phyloP scores from a whole-genome alignment of 1,284 basidiomycete genomes.

The Malassezia brasiliensis region DNA sequence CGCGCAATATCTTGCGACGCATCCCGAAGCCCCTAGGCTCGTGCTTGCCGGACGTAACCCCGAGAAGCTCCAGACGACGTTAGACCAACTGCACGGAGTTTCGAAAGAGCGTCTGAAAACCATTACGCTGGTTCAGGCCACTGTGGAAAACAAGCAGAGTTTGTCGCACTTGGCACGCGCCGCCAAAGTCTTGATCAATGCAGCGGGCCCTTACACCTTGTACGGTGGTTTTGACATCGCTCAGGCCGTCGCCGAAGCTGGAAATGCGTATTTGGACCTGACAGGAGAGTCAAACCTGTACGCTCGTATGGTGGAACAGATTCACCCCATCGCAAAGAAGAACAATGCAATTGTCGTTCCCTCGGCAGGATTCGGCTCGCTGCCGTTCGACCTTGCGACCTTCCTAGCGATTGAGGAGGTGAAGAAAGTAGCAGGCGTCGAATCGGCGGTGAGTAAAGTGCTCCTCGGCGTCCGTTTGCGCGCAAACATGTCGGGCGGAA shows the following conservation, averaged over 20 bases:
- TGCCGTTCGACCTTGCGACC: conserved; percentile 55
- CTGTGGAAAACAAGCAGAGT: conserved; percentile 19
- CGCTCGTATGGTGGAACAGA: conserved; percentile 54
- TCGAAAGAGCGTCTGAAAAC: conserved; percentile 13
- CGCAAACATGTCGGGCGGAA: conserved; percentile 62
- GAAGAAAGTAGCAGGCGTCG: conserved; percentile 50
- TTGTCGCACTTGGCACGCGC: conserved; percentile 22
- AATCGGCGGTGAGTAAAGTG: conserved; percentile 21
- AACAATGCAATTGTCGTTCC: conserved; percentile 62
- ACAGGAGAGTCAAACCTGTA: conserved; percentile 53
- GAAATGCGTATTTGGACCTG: conserved; percentile 61
- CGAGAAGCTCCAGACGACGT: conserved; percentile 22
- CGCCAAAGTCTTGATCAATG: conserved; percentile 27
- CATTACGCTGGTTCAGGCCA: conserved; percentile 26
- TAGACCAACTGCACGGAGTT: conserved; percentile 14
- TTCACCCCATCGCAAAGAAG: conserved; percentile 60
- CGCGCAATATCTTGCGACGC: conserved; percentile 26
- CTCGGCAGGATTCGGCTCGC: conserved; percentile 60
- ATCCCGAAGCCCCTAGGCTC: conserved; percentile 22
- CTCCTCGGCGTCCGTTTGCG: conserved; percentile 51
- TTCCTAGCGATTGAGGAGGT: conserved; percentile 56
- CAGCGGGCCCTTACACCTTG: conserved; percentile 31
- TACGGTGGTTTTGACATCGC: conserved; percentile 37
- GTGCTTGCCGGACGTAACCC: conserved; percentile 35
- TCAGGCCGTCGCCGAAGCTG: conserved; percentile 54